Evolutionary conservation across 257 asterid genomes (phyloP), one percentile per base, ranked within the genome.

Genomic region (Eustoma russellianum): DNA sequence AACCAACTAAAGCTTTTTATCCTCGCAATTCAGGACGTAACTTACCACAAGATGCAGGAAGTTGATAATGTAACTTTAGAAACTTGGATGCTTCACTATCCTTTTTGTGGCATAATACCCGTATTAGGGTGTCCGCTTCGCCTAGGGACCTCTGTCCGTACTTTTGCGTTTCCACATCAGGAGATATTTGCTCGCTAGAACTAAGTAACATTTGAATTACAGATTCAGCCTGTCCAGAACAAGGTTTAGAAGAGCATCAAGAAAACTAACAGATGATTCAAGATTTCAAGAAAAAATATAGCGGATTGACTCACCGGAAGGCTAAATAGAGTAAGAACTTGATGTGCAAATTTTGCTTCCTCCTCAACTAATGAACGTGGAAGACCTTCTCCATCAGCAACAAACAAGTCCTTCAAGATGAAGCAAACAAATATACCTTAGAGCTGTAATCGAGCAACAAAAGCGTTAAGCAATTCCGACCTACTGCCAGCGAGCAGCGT

Each of bases 311-410:
- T 45, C 46, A 90, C 98, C 95, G 75, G 78, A 56, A 80, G 89
- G 62, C 94, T 78, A 68, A 82, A 91, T 52, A 91, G 70, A 61
- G 71, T 70, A 50, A 91, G 73, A 59, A 91, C 66, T 66, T 84
- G 87, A 69, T 77, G 83, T 60, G 83, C 81, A 69, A 66, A 68
- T 70, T 81, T 91, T 64, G 97, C 82, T 72, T 91, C 92, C 66
- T 78, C 82, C 68, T 77, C 90, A 47, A 91, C 94, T 65, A 82
- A 45, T 30, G 93, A 82, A 61, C 94, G 98, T 52, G 95, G 98
- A 58, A 87, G 96, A 49, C 98, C 98, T 71, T 91, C 96, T 50
- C 98, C 97, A 18, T 91, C 95, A 69, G 98, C 98, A 60, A 91
- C 84, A 73, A 91, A 87, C 68, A 91, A 69, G 62, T 91, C 96